Evolutionary conservation across 495 filamentous ascomycete genomes (phyloP).

Genomic region (Podospora bellae-mahoneyi): DNA sequence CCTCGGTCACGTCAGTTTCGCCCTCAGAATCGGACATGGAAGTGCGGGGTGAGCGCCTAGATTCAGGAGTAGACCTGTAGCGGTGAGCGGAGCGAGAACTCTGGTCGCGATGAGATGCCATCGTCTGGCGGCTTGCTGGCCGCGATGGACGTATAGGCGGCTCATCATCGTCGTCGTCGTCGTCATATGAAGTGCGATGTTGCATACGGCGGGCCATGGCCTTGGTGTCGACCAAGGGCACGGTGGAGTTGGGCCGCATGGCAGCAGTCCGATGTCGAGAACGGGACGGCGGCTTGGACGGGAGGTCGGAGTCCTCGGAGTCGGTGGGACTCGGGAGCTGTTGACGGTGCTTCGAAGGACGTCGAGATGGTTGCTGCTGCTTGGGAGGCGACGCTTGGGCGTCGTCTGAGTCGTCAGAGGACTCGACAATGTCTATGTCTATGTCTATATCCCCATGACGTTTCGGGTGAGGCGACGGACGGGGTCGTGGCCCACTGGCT

Average conservation of each 20-base stretch:
- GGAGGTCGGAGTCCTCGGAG: slow-evolving; percentile 16
- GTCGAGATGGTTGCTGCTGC: slow-evolving; percentile 24
- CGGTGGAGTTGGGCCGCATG: slow-evolving; percentile 32
- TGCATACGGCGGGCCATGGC: slow-evolving; percentile 27
- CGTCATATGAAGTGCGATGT: slow-evolving; percentile 22
- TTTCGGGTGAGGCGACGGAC: slow-evolving; percentile 41
- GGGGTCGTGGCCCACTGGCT: slow-evolving; percentile 31
- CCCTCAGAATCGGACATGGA: slow-evolving; percentile 41
- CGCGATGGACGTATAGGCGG: slow-evolving; percentile 21
- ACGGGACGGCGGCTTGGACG: slow-evolving; percentile 13
- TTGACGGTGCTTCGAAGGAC: slow-evolving; percentile 14
- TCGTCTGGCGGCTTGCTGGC: slow-evolving; percentile 33
- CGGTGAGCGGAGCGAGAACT: slow-evolving; percentile 41
- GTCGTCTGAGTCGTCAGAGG: slow-evolving; percentile 23
- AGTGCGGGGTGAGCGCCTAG: slow-evolving; percentile 36
- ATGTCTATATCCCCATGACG: slow-evolving; percentile 36
- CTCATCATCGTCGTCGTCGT: slow-evolving; percentile 28
- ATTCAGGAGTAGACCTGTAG: slow-evolving; percentile 42
- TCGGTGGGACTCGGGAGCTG: slow-evolving; percentile 13
- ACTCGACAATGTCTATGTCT: slow-evolving; percentile 25
- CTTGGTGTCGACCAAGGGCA: slow-evolving; percentile 24
- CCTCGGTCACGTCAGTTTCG: slow-evolving; percentile 38
- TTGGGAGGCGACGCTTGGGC: slow-evolving; percentile 25
- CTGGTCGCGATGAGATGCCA: slow-evolving; percentile 31
- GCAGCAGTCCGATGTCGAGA: slow-evolving; percentile 11